These are phyloP conservation scores for Aspergillus saccharolyticus DNA, from an alignment of 495 filamentous ascomycete genomes.

Conservation along the genomic window DNA sequence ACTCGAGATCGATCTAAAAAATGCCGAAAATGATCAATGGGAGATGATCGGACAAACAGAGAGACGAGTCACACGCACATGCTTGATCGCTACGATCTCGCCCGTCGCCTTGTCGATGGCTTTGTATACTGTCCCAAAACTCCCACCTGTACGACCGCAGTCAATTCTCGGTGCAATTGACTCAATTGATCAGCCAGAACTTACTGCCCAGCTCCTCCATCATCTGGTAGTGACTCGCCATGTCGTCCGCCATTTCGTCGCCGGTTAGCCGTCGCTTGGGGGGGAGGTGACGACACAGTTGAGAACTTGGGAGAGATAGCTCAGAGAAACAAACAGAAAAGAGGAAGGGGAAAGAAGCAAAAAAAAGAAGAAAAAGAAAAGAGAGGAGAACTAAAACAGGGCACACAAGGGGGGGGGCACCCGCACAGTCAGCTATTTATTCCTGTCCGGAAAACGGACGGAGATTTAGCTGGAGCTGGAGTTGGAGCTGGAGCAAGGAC, in stretches of 20 bases:
- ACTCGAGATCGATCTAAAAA: constrained; percentile 95
- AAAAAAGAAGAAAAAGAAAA: constrained; percentile 14
- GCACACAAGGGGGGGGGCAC: constrained; percentile 10
- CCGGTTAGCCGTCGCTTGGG: constrained; percentile 1
- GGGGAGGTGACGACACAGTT: constrained; percentile 1
- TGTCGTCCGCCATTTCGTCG: constrained; percentile 50
- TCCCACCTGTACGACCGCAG: constrained; percentile 57
- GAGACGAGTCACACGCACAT: constrained; percentile 49
- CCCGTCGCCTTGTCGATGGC: constrained; percentile 80
- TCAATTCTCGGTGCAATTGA: constrained; percentile 9
- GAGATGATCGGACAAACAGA: constrained; percentile 4
- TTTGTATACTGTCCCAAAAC: constrained; percentile 96
- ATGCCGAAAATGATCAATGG: constrained; percentile 22
- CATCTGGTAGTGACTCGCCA: constrained; percentile 79
- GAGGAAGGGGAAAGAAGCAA: not conserved
- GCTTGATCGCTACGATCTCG: constrained; percentile 88
- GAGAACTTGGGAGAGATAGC: constrained; percentile 9
- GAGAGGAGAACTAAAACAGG: not conserved
- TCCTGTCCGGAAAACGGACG: constrained; percentile 13
- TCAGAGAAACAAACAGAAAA: not conserved
- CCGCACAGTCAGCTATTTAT: constrained; percentile 11
- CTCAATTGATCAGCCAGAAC: constrained; percentile 25
- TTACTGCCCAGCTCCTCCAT: constrained; percentile 89
- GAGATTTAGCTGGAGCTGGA: not conserved
- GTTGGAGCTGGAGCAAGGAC: constrained; percentile 12